A percentile compares a stretch with the other conserved stretches of the same genome.
phyloP scores from a whole-genome alignment of 2,329 filamentous ascomycete genomes.

The Pseudogymnoascus sp. region DNA sequence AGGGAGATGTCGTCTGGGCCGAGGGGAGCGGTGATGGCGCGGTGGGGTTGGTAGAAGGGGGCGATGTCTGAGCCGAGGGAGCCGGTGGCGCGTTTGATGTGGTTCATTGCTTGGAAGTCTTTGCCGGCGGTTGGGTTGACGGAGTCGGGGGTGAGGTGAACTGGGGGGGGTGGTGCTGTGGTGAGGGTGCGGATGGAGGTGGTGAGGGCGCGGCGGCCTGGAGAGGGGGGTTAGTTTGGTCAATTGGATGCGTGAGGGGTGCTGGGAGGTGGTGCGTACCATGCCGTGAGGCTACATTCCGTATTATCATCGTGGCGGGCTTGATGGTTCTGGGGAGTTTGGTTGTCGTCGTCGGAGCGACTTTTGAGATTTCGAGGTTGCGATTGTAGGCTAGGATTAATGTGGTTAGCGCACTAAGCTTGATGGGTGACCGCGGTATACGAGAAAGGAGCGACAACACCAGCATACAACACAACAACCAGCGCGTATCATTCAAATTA shows the following conservation, averaged over 20 bases:
- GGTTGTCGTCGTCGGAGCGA: constrained; percentile 1
- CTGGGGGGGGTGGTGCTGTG: constrained; percentile 13
- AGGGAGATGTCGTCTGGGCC: constrained; percentile 74
- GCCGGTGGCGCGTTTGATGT: constrained; percentile 39
- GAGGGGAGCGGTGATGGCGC: constrained; percentile 66
- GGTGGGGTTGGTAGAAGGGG: constrained; percentile 56
- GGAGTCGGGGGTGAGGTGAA: constrained; percentile 15
- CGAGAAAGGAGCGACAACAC: neutral
- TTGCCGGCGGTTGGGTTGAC: constrained; percentile 19
- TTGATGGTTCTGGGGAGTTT: neutral
- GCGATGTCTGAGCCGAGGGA: constrained; percentile 43
- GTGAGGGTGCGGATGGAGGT: constrained; percentile 34
- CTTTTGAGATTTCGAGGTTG: constrained; percentile 21
- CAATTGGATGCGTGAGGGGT: constrained; percentile 16
- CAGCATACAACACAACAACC: neutral
- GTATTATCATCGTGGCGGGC: constrained; percentile 45
- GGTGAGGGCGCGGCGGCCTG: constrained; percentile 44
- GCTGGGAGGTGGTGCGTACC: constrained; percentile 33
- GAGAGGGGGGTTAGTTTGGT: constrained; percentile 8
- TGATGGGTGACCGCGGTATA: neutral
- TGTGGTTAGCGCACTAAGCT: neutral
- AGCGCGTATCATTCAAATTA: neutral
- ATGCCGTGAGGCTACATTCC: constrained; percentile 47
- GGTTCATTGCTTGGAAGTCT: constrained; percentile 20
- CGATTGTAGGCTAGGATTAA: neutral